These are phyloP conservation scores for Sporothrix globosa DNA, from an alignment of 2,329 filamentous ascomycete species.

Conservation along the genomic window DNA sequence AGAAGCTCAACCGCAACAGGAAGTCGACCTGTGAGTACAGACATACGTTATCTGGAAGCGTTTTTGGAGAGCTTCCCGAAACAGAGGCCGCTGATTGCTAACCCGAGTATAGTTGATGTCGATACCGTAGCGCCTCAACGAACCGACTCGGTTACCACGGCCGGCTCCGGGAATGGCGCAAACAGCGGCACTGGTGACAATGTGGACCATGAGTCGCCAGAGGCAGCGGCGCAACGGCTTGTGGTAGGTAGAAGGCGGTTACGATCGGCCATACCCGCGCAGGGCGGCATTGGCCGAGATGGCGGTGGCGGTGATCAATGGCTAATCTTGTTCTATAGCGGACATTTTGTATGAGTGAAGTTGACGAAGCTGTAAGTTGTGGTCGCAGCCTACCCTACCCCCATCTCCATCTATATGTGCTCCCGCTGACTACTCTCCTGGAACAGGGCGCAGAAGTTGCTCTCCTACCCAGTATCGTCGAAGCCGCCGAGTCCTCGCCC, in stretches of 20 bases:
- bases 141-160: background rate
- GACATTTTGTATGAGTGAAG: slow-evolving; percentile 33
- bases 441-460: slow-evolving; percentile 82
- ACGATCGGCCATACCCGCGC: too few relatives aligned
- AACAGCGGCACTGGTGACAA: slow-evolving; percentile 11
- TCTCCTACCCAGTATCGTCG: slow-evolving; percentile 90
- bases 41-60: background rate
- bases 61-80: background rate
- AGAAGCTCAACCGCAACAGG: slow-evolving; percentile 32
- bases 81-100: background rate
- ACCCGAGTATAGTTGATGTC: background rate
- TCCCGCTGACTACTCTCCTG: background rate
- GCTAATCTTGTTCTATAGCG: slow-evolving; percentile 22
- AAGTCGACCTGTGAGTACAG: slow-evolving; percentile 22
- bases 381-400: background rate
- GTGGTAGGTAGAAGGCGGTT: slow-evolving; percentile 29
- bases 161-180: background rate
- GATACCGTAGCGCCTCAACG: background rate
- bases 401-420: background rate
- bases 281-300: background rate
- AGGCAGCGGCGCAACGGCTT: slow-evolving; percentile 31
- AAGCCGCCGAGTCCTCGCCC: slow-evolving; percentile 90
- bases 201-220: slow-evolving; percentile 32
- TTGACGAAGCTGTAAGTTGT: slow-evolving; percentile 30
- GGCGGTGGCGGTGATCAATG: background rate